Conservation (phyloP, 306 rosid species). For the Macrotyloma uniflorum region DNA sequence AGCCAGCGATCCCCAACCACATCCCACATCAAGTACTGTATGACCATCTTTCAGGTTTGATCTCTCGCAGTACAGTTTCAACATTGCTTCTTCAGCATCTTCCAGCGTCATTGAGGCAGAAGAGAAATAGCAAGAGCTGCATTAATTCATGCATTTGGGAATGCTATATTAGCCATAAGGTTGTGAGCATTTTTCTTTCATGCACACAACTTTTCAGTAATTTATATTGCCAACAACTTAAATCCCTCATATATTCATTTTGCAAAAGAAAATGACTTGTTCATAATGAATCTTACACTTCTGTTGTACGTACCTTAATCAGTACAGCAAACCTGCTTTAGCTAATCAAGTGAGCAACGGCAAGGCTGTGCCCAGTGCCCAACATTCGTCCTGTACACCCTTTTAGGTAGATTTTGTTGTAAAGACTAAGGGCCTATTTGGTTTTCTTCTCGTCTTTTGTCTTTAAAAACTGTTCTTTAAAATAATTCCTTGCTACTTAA, state of each 20-base stretch:
- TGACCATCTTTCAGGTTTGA: constrained; percentile 74
- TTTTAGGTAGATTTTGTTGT: neutral
- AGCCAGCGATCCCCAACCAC: constrained; percentile 94
- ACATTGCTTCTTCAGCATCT: constrained; percentile 88
- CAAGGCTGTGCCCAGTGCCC: neutral
- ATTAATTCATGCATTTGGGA: constrained; percentile 25
- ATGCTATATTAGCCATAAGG: constrained; percentile 5
- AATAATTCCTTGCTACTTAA: neutral
- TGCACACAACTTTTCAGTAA: neutral
- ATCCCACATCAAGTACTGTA: constrained; percentile 82
- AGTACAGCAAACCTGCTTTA: neutral
- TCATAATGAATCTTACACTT: neutral
- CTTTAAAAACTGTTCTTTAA: neutral
- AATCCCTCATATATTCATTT: neutral
- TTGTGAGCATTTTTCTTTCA: neutral
- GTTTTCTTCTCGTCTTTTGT: neutral
- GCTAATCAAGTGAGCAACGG: neutral
- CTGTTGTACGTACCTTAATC: neutral
- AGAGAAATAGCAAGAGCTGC: constrained; percentile 83
- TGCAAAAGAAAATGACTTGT: neutral
- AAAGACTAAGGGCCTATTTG: neutral
- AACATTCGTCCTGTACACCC: neutral
- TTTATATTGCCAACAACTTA: neutral
- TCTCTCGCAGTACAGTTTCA: constrained; percentile 74
- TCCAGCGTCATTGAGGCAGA: constrained; percentile 63